Conservation (phyloP, 352 stramenopile species). For the Globisporangium irregulare region DNA sequence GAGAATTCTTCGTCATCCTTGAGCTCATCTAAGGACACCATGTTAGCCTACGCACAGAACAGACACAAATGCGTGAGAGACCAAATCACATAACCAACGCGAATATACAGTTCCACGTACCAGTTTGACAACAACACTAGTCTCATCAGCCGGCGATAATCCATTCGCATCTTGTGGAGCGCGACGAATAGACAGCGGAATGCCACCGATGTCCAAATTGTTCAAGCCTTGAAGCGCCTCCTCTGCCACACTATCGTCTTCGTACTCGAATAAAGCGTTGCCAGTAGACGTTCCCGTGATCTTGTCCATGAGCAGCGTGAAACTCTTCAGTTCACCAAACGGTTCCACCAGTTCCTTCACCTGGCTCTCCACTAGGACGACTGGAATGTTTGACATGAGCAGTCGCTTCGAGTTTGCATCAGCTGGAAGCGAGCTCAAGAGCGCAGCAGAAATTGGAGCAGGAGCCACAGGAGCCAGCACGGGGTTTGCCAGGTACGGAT, state of each 20-base stretch:
- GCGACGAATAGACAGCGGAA: slow-evolving; percentile 58
- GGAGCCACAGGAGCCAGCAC: not conserved
- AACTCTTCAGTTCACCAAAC: slow-evolving; percentile 73
- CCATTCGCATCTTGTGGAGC: slow-evolving; percentile 27
- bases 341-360: slow-evolving; percentile 82
- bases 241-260: slow-evolving; percentile 50
- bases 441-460: not conserved
- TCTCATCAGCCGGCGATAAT: slow-evolving; percentile 28
- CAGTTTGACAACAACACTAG: slow-evolving; percentile 70
- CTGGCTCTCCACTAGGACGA: slow-evolving; percentile 72
- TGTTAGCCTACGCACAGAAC: slow-evolving; percentile 56
- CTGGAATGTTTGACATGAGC: slow-evolving; percentile 82
- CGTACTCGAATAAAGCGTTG: slow-evolving; percentile 81
- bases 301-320: slow-evolving; percentile 60
- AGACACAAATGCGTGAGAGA: not conserved
- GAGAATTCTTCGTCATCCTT: slow-evolving; percentile 85
- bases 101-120: slow-evolving; percentile 26
- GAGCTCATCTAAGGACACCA: slow-evolving; percentile 82
- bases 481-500: not conserved
- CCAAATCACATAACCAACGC: not conserved
- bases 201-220: slow-evolving; percentile 74
- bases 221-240: slow-evolving; percentile 71
- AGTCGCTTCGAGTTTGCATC: slow-evolving; percentile 39
- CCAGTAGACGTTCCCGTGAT: slow-evolving; percentile 48
- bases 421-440: slow-evolving; percentile 8